These are phyloP conservation scores for Mycena amicta DNA, from an alignment of 768 basidiomycete species.

Conservation along the genomic window DNA sequence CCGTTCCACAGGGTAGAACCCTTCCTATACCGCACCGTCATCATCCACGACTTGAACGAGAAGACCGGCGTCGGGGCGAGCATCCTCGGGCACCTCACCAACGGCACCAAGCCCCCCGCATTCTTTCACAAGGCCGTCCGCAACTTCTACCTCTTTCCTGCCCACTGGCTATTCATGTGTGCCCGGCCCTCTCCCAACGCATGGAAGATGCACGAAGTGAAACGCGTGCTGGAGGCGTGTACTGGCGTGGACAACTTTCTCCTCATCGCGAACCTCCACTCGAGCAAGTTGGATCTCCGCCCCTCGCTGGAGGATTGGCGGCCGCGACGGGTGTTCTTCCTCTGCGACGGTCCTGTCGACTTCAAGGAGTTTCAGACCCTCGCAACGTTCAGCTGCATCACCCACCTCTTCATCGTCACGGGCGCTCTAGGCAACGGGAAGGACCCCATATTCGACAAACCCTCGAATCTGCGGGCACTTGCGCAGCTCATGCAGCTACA, in stretches of 20 bases:
- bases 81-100: neutral
- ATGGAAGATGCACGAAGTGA: neutral
- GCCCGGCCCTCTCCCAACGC: neutral
- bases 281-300: neutral
- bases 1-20: neutral
- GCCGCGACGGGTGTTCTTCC: neutral
- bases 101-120: neutral
- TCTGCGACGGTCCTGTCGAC: neutral
- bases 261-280: too few relatives aligned
- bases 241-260: neutral
- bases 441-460: neutral
- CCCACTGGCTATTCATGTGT: neutral
- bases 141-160: neutral
- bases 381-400: neutral
- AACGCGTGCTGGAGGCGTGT: neutral
- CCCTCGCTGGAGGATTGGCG: neutral
- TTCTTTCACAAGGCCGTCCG: neutral
- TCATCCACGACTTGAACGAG: neutral
- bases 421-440: too few relatives aligned
- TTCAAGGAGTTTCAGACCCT: neutral
- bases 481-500: neutral
- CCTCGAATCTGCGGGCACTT: neutral
- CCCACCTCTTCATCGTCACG: neutral
- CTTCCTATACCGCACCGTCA: neutral
- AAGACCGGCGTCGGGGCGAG: neutral